Evolutionary conservation across 768 basidiomycete species (phyloP).

Genomic region (Auriscalpium microsporum): DNA sequence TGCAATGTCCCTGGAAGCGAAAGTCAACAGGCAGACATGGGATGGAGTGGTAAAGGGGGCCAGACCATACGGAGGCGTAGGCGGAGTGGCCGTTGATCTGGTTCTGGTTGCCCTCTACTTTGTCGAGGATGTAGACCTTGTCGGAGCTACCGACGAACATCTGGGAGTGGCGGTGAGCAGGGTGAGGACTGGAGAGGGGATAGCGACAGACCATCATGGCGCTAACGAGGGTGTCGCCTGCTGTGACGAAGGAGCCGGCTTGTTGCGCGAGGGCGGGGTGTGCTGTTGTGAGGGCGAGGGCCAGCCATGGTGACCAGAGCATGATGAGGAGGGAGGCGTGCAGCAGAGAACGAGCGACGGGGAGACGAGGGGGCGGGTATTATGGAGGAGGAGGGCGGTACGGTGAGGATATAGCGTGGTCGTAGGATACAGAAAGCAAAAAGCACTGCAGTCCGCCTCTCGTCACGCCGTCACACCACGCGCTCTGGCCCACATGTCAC

Average conservation of each 20-base stretch:
- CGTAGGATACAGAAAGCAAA: too few species aligned
- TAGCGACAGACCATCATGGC: slow-evolving; percentile 43
- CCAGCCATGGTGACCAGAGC: slow-evolving; percentile 31
- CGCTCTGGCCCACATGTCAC: too few species aligned
- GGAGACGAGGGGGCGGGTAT: too few species aligned
- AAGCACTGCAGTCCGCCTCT: too few species aligned
- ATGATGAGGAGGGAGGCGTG: slow-evolving; percentile 11
- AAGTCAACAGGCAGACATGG: not conserved
- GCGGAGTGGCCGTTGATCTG: slow-evolving; percentile 63
- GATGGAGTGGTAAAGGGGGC: not conserved
- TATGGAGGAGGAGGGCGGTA: too few species aligned
- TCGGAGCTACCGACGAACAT: slow-evolving; percentile 74
- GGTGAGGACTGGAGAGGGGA: not conserved
- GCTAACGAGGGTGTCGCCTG: slow-evolving; percentile 34
- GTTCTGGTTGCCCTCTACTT: slow-evolving; percentile 70
- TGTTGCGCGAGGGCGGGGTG: slow-evolving; percentile 17
- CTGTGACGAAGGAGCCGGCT: slow-evolving; percentile 24
- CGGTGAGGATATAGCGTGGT: too few species aligned
- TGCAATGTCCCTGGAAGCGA: slow-evolving; percentile 44
- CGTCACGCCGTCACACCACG: too few species aligned
- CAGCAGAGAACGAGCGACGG: too few species aligned
- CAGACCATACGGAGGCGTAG: slow-evolving; percentile 64
- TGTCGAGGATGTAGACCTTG: slow-evolving; percentile 89
- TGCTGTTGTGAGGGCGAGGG: slow-evolving; percentile 34
- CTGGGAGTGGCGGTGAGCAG: slow-evolving; percentile 26